Evolutionary conservation across 192 early-diverging fungal species (phyloP).

Genomic region (Thoreauomyces humboldtii): DNA sequence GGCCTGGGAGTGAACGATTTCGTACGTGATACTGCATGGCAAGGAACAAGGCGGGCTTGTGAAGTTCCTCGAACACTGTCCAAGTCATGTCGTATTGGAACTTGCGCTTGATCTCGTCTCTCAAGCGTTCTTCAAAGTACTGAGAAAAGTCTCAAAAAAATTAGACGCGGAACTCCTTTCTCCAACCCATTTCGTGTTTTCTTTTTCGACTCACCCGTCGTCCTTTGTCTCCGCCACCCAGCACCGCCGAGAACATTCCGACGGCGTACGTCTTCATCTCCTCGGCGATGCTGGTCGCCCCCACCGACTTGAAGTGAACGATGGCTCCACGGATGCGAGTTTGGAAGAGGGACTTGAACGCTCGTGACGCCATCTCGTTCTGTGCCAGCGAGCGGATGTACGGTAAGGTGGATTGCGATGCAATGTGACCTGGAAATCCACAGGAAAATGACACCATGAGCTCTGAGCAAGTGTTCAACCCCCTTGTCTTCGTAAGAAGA

Average conservation of each 20-base stretch:
- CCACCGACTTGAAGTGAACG: slow-evolving; percentile 48
- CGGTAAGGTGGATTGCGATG: slow-evolving; percentile 43
- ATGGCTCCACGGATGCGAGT: slow-evolving; percentile 39
- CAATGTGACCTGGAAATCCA: slow-evolving; percentile 37
- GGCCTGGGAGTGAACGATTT: no score
- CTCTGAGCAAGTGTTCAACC: background rate
- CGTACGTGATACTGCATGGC: slow-evolving; percentile 54
- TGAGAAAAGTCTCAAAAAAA: background rate
- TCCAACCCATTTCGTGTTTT: background rate
- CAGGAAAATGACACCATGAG: background rate
- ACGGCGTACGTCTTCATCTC: slow-evolving; percentile 42
- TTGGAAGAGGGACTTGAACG: slow-evolving; percentile 44
- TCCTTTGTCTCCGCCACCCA: slow-evolving; percentile 36
- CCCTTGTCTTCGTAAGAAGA: no score
- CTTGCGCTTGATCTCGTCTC: slow-evolving; percentile 36
- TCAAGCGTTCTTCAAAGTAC: slow-evolving; percentile 49
- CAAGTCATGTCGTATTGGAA: slow-evolving; percentile 40
- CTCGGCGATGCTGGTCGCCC: slow-evolving; percentile 52
- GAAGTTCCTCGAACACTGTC: slow-evolving; percentile 32
- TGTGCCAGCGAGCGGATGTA: slow-evolving; percentile 45
- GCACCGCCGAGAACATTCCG: slow-evolving; percentile 36
- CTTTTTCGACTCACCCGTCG: slow-evolving; percentile 24
- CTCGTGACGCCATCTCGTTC: slow-evolving; percentile 51
- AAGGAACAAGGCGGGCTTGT: slow-evolving; percentile 45
- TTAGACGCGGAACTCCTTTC: background rate